A percentile compares a stretch with the other conserved stretches of the same genome.
Conservation (phyloP, 305 asterid species). For the Fraxinus angustifolia region DNA sequence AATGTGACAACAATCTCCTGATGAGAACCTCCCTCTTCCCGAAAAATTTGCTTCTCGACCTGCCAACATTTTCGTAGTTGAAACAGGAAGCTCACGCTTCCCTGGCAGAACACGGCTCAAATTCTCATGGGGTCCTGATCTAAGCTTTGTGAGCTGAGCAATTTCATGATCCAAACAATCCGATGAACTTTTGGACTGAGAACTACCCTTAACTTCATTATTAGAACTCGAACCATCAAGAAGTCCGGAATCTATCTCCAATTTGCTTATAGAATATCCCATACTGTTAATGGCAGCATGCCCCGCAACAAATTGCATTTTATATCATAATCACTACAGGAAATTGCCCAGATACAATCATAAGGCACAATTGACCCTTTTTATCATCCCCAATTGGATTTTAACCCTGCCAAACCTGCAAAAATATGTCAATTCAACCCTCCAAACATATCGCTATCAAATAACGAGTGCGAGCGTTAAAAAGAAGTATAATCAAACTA, state of each 20-base stretch:
- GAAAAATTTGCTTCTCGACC: slow-evolving; percentile 75
- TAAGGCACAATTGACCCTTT: slow-evolving; percentile 19
- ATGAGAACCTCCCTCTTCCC: slow-evolving; percentile 61
- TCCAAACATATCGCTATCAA: neutral
- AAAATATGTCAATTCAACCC: slow-evolving; percentile 23
- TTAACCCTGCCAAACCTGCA: slow-evolving; percentile 28
- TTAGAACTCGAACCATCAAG: slow-evolving; percentile 48
- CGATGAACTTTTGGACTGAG: slow-evolving; percentile 21
- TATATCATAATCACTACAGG: slow-evolving; percentile 18
- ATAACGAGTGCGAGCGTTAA: neutral
- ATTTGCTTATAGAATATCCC: slow-evolving; percentile 72
- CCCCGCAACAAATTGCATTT: slow-evolving; percentile 33
- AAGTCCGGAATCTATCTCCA: slow-evolving; percentile 49
- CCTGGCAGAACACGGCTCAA: slow-evolving; percentile 43
- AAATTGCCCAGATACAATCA: slow-evolving; percentile 9
- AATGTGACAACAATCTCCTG: slow-evolving; percentile 65
- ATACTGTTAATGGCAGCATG: slow-evolving; percentile 33
- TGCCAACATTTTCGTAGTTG: slow-evolving; percentile 67
- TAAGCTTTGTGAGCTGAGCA: slow-evolving; percentile 69
- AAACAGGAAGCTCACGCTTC: slow-evolving; percentile 46
- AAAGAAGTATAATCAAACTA: neutral
- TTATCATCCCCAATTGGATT: slow-evolving; percentile 18
- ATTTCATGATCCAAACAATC: slow-evolving; percentile 50
- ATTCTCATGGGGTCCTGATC: slow-evolving; percentile 54
- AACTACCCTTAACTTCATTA: slow-evolving; percentile 27